phyloP scores from a whole-genome alignment of 2,329 filamentous ascomycete species.

The Ilyonectria destructans region DNA sequence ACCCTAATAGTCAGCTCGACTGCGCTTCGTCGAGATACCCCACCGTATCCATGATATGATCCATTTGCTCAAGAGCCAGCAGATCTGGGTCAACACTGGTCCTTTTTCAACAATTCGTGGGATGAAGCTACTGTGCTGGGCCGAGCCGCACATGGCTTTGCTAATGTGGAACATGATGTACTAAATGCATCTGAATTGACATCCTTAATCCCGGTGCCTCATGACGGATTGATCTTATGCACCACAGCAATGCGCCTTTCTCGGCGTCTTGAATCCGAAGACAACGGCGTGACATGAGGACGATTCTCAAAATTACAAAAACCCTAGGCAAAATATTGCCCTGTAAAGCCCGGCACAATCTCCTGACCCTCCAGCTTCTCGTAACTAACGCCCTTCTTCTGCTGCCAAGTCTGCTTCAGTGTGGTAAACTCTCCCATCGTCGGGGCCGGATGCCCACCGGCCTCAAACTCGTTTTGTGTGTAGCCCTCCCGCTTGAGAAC shows the following conservation, averaged over 20 bases:
- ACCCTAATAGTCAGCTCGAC: neutral
- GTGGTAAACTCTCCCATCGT: slow-evolving; percentile 58
- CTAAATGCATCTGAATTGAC: too few species aligned
- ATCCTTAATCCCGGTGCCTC: too few species aligned
- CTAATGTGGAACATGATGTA: too few species aligned
- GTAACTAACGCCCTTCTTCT: slow-evolving; percentile 49
- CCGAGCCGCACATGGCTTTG: too few species aligned
- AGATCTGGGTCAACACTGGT: too few species aligned
- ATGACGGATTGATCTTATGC: too few species aligned
- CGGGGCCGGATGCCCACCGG: slow-evolving; percentile 50
- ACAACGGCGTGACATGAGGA: neutral
- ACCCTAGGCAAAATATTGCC: slow-evolving; percentile 39
- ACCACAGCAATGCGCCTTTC: neutral
- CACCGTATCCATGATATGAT: too few species aligned
- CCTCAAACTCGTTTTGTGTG: slow-evolving; percentile 58
- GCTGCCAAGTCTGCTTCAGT: slow-evolving; percentile 58
- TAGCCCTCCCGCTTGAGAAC: slow-evolving; percentile 54
- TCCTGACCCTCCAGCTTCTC: slow-evolving; percentile 50
- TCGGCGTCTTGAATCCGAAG: neutral
- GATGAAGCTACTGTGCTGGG: too few species aligned
- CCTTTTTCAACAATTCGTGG: too few species aligned
- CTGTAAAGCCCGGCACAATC: slow-evolving; percentile 56
- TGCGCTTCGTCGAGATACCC: too few species aligned
- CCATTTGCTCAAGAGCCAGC: too few species aligned
- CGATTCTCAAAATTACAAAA: neutral